These are phyloP conservation scores for Tetracentron sinense DNA, from an alignment of 164 flowering plant species.

Conservation along the genomic window DNA sequence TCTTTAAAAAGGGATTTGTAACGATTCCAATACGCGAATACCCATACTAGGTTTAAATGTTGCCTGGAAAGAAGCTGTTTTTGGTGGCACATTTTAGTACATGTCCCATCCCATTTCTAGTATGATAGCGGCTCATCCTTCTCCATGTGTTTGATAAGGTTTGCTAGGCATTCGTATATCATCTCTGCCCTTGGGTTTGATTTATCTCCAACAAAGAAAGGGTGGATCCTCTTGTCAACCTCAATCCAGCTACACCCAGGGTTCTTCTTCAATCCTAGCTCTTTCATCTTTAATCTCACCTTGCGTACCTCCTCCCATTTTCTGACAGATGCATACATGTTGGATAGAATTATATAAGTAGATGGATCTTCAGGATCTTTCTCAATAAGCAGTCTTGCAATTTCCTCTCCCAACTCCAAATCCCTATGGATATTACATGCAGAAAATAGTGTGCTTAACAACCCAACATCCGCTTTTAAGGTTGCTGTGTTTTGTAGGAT, in stretches of 20 bases:
- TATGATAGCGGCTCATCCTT: background rate
- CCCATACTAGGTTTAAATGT: constrained; percentile 28
- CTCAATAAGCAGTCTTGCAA: constrained; percentile 44
- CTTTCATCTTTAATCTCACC: constrained; percentile 49
- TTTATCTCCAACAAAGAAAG: constrained; percentile 49
- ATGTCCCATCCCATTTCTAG: background rate
- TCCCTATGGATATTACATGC: constrained; percentile 57
- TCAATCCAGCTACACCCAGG: constrained; percentile 86
- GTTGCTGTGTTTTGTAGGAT: constrained; percentile 32
- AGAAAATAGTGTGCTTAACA: constrained; percentile 55
- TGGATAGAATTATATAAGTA: constrained; percentile 45
- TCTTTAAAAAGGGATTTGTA: too few relatives aligned
- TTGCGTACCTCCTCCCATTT: constrained; percentile 53
- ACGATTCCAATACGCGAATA: too few relatives aligned
- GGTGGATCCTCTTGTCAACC: constrained; percentile 37
- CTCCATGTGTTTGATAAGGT: too few relatives aligned
- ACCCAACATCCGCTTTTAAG: constrained; percentile 33
- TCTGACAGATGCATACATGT: constrained; percentile 54
- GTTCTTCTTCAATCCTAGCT: constrained; percentile 52
- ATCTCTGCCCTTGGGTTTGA: constrained; percentile 33
- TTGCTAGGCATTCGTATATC: constrained; percentile 39
- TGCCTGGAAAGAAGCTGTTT: background rate
- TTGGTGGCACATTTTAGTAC: background rate
- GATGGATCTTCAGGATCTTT: constrained; percentile 53
- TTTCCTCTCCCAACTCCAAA: constrained; percentile 46